phyloP scores from a whole-genome alignment of 108 stramenopile species.

The Cyclotella sp. region DNA sequence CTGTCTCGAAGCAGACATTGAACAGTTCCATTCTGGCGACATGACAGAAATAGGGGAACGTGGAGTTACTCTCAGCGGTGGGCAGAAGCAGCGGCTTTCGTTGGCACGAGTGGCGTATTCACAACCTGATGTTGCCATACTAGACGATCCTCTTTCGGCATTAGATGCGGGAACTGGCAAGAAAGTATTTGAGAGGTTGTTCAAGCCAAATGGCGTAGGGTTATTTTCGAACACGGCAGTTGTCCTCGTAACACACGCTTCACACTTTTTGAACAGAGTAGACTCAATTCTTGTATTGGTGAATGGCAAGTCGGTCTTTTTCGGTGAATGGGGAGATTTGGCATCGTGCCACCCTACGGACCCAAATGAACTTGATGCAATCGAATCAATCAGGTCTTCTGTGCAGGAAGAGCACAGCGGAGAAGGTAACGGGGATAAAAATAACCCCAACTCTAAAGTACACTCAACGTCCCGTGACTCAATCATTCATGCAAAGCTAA shows the following conservation, averaged over 20 bases:
- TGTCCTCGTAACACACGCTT: slow-evolving; percentile 90
- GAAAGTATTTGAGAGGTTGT: slow-evolving; percentile 75
- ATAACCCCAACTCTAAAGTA: not conserved
- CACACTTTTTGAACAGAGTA: slow-evolving; percentile 75
- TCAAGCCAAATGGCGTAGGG: slow-evolving; percentile 30
- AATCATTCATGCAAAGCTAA: not conserved
- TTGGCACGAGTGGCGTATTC: slow-evolving; percentile 85
- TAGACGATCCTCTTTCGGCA: slow-evolving; percentile 95
- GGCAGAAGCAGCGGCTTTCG: slow-evolving; percentile 80
- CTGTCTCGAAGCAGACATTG: slow-evolving; percentile 72
- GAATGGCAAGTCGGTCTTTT: slow-evolving; percentile 64
- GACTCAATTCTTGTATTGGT: slow-evolving; percentile 78
- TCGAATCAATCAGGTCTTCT: slow-evolving; percentile 69
- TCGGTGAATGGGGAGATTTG: slow-evolving; percentile 81
- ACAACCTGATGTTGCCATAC: slow-evolving; percentile 63
- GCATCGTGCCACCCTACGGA: slow-evolving; percentile 52
- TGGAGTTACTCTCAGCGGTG: slow-evolving; percentile 92
- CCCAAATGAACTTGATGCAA: slow-evolving; percentile 51
- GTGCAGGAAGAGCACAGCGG: slow-evolving; percentile 62
- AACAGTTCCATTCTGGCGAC: slow-evolving; percentile 63
- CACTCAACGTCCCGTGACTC: not conserved
- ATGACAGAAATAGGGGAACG: slow-evolving; percentile 93
- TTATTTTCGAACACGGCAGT: slow-evolving; percentile 65
- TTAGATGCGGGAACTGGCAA: slow-evolving; percentile 90
- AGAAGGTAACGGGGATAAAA: not conserved